phyloP scores from a whole-genome alignment of 2,329 filamentous ascomycete genomes.

The Aspergillus caelatus region DNA sequence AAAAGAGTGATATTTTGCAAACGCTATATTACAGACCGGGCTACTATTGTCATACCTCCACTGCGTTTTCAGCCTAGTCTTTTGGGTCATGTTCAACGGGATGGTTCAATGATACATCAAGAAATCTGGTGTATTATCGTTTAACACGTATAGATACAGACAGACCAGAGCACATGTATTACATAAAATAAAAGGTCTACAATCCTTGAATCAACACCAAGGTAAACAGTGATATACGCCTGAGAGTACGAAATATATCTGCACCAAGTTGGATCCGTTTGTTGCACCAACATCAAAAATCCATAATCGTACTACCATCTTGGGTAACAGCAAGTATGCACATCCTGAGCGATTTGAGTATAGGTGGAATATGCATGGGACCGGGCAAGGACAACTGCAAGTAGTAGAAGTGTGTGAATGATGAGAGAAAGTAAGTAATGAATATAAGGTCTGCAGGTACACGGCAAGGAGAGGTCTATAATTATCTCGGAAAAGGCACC shows the following conservation, averaged over 20 bases:
- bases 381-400: conserved; percentile 14
- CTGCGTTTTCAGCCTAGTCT: neutral
- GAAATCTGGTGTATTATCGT: neutral
- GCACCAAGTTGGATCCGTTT: neutral
- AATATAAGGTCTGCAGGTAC: conserved; percentile 12
- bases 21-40: neutral
- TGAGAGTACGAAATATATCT: neutral
- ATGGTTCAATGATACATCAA: neutral
- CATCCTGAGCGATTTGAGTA: conserved; percentile 4
- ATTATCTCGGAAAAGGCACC: conserved; percentile 1
- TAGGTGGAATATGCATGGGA: conserved; percentile 5
- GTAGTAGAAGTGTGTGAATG: neutral
- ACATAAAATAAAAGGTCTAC: neutral
- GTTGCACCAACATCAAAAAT: neutral
- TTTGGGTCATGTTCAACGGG: neutral
- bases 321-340: neutral
- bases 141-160: neutral
- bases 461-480: conserved; percentile 13
- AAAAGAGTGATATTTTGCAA: neutral
- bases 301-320: neutral
- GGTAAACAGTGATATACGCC: neutral
- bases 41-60: neutral
- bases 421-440: conserved; percentile 1
- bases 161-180: neutral
- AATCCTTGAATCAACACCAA: neutral